These are phyloP conservation scores for Ocimum tenuiflorum DNA, from an alignment of 257 asterid genomes.

Conservation along the genomic window DNA sequence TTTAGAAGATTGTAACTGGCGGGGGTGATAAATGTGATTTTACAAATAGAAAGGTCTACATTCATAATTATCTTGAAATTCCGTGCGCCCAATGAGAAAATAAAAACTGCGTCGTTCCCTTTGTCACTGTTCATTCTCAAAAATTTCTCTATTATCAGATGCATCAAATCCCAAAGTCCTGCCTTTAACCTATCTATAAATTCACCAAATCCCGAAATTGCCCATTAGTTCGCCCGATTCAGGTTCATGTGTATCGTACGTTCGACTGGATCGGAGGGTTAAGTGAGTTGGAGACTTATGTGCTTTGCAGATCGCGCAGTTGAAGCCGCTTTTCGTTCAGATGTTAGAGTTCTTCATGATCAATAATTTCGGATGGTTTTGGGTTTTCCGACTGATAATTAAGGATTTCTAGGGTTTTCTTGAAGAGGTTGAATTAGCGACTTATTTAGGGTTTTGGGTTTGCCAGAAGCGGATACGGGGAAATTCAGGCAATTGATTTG, in stretches of 20 bases:
- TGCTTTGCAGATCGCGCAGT: slow-evolving; percentile 23
- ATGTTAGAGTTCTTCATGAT: background rate
- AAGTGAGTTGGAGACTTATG: background rate
- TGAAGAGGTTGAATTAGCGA: background rate
- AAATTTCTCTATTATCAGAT: slow-evolving; percentile 1
- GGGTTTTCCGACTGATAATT: slow-evolving; percentile 13
- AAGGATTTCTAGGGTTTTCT: slow-evolving; percentile 13
- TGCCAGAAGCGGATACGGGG: slow-evolving; percentile 10
- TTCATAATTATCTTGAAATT: slow-evolving; percentile 16
- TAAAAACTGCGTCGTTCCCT: slow-evolving; percentile 21
- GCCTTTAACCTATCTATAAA: slow-evolving; percentile 2
- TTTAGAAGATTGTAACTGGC: background rate
- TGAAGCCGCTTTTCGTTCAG: slow-evolving; percentile 7
- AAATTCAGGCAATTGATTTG: slow-evolving; percentile 13
- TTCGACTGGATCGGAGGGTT: slow-evolving; percentile 19
- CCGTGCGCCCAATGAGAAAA: slow-evolving; percentile 15
- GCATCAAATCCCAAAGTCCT: slow-evolving; percentile 8
- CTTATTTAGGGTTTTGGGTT: slow-evolving; percentile 13
- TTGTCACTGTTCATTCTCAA: slow-evolving; percentile 16
- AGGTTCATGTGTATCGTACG: background rate
- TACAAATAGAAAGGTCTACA: background rate
- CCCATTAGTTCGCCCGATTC: background rate
- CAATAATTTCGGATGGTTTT: slow-evolving; percentile 2
- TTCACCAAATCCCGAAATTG: slow-evolving; percentile 15
- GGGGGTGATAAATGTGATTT: slow-evolving; percentile 3